Evolutionary conservation across 2,329 filamentous ascomycete genomes (phyloP).

Genomic region (Fusarium aywerte): DNA sequence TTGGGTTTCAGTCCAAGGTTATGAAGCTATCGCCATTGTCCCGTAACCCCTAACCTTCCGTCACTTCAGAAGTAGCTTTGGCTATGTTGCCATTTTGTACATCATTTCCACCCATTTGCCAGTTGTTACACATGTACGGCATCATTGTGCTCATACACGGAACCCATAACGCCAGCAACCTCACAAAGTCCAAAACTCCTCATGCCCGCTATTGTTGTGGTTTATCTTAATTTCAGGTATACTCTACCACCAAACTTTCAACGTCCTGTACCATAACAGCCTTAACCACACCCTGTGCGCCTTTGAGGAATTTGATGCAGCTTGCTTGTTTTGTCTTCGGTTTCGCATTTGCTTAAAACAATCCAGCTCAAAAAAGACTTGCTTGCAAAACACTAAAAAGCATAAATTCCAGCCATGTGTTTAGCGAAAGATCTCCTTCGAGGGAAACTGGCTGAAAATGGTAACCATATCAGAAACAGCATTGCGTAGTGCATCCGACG

Average conservation of each 20-base stretch:
- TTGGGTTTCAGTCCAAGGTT: not conserved
- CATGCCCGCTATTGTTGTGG: conserved; percentile 38
- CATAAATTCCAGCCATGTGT: conserved; percentile 25
- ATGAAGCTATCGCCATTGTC: not conserved
- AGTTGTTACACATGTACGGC: conserved; percentile 33
- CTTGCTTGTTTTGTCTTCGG: conserved; percentile 26
- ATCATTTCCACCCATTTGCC: conserved; percentile 5
- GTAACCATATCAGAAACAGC: conserved; percentile 24
- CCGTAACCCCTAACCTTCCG: not conserved
- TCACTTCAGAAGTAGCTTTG: not conserved
- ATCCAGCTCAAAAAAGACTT: conserved; percentile 21
- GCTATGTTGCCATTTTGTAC: not conserved
- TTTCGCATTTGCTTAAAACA: conserved; percentile 26
- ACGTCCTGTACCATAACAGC: conserved; percentile 8
- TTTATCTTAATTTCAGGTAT: conserved; percentile 30
- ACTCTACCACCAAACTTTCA: conserved; percentile 1
- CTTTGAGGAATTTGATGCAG: conserved; percentile 21
- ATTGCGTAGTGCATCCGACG: conserved; percentile 24
- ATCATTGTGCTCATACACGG: conserved; percentile 31
- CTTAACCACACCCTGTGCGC: conserved; percentile 24
- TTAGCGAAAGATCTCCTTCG: conserved; percentile 34
- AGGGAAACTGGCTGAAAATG: conserved; percentile 20
- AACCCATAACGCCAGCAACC: conserved; percentile 31
- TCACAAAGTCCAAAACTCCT: conserved; percentile 28
- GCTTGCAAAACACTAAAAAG: conserved; percentile 34